Conservation (phyloP, 2,329 filamentous ascomycete genomes). For the Chaetomiaceae sp. region DNA sequence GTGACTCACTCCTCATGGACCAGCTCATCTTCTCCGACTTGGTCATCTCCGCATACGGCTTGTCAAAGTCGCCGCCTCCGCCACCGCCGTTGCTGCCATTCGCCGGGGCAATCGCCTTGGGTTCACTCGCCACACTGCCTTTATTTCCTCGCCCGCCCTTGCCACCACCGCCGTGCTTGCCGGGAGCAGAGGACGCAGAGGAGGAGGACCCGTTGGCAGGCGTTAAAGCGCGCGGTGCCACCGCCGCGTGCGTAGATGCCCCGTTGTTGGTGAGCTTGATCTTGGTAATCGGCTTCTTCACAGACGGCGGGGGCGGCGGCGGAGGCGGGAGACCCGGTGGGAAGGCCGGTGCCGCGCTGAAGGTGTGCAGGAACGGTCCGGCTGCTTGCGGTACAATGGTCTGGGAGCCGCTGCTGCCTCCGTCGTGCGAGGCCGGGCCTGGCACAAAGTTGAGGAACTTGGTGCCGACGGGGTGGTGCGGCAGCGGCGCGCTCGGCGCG, state of each 20-base stretch:
- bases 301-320: slow-evolving; percentile 16
- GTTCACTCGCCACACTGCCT: background rate
- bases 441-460: slow-evolving; percentile 10
- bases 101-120: background rate
- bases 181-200: background rate
- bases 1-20: slow-evolving; percentile 55
- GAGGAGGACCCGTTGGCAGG: slow-evolving; percentile 16
- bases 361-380: slow-evolving; percentile 22
- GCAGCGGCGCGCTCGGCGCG: background rate
- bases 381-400: slow-evolving; percentile 1
- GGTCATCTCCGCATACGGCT: slow-evolving; percentile 56
- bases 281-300: slow-evolving; percentile 24
- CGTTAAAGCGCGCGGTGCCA: slow-evolving; percentile 15
- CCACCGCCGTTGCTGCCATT: no score
- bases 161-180: slow-evolving; percentile 9
- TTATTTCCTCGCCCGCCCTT: slow-evolving; percentile 18
- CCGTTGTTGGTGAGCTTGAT: slow-evolving; percentile 24
- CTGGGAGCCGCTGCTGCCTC: slow-evolving; percentile 3
- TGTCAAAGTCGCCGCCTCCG: slow-evolving; percentile 31
- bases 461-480: slow-evolving; percentile 2
- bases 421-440: slow-evolving; percentile 1
- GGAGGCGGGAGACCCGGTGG: slow-evolving; percentile 16
- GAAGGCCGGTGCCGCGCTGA: slow-evolving; percentile 21
- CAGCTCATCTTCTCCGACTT: slow-evolving; percentile 62
- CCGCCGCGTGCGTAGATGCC: slow-evolving; percentile 8